Evolutionary conservation across 495 filamentous ascomycete genomes (phyloP), one percentile per base, ranked within the genome.

Genomic region (Chlorociboria aeruginascens): DNA sequence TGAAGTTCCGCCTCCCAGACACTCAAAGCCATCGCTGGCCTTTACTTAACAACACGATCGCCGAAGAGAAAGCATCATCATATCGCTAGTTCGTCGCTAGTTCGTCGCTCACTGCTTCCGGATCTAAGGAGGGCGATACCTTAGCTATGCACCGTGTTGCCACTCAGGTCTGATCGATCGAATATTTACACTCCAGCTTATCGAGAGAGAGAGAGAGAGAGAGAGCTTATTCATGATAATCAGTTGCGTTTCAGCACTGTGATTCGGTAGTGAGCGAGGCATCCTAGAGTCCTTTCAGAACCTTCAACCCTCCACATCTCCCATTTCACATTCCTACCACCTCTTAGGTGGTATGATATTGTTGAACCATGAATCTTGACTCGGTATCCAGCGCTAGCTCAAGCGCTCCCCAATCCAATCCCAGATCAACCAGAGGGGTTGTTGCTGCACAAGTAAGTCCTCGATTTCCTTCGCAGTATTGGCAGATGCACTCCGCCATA

Each of bases 401-500:
- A 11, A 6, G 17, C 7, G 1, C 11, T 32, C 36, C 36, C 16
- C 46, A 20, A 1, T n/a, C 47, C 9, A 32, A 9, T 25, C 14
- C 41, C 8, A 40, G 49, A 20, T 12, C 16, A 31, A 38, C 16
- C 16, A 32, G 49, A 42, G 49, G 49, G 20, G 34, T 43, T 1
- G 46, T 51, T 25, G 49, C 49, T 28, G 36, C 43, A 14, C 49
- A 51, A 43, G 49, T 46, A 35, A 50, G 48, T n/a, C 40, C 31
- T 36, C 48, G 17, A 38, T 43, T 30, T 49, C 14, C 9, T 49
- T 36, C 3, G 32, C 43, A 45, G 32, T 9, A 34, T 34, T 14
- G 37, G 4, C 4, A 40, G 37, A 40, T 40, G 37, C 37, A 3
- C 3, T 40, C 20, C 14, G 3, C 9, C 37, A 40, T 40, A 4